phyloP scores from a whole-genome alignment of 345 rosid genomes.

The Euphorbia lathyris region DNA sequence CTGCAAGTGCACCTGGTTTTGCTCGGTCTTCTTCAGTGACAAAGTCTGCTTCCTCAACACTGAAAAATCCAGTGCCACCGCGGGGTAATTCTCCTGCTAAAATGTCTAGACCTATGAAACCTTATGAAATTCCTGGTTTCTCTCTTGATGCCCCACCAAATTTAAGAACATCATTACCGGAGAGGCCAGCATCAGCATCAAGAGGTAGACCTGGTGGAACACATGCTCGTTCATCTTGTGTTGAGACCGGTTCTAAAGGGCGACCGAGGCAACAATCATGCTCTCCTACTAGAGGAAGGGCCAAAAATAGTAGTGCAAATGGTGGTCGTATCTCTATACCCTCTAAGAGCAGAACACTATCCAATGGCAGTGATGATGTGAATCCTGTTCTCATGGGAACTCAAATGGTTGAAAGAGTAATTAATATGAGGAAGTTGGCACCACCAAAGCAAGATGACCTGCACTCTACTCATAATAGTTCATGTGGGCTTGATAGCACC shows the following conservation, averaged over 20 bases:
- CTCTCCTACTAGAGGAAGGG: slow-evolving; percentile 27
- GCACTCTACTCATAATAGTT: slow-evolving; percentile 25
- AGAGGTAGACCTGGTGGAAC: slow-evolving; percentile 22
- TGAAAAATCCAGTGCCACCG: slow-evolving; percentile 20
- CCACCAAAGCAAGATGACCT: slow-evolving; percentile 39
- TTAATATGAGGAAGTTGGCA: slow-evolving; percentile 30
- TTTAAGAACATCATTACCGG: slow-evolving; percentile 25
- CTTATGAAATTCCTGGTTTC: slow-evolving; percentile 28
- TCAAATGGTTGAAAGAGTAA: slow-evolving; percentile 32
- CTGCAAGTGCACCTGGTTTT: slow-evolving; percentile 11
- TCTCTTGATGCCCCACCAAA: slow-evolving; percentile 31
- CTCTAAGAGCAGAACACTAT: slow-evolving; percentile 17
- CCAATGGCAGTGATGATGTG: slow-evolving; percentile 18
- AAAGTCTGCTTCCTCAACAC: slow-evolving; percentile 28
- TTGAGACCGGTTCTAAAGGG: slow-evolving; percentile 32
- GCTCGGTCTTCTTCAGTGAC: slow-evolving; percentile 47
- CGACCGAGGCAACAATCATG: slow-evolving; percentile 27
- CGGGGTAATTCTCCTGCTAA: slow-evolving; percentile 27
- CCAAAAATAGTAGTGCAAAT: slow-evolving; percentile 3
- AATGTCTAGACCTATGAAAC: slow-evolving; percentile 28
- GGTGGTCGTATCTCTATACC: slow-evolving; percentile 2
- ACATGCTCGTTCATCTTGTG: slow-evolving; percentile 35
- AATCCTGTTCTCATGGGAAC: slow-evolving; percentile 31
- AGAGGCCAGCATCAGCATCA: slow-evolving; percentile 31
- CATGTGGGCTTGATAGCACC: slow-evolving; percentile 26